Evolutionary conservation across 805 yeast genomes (phyloP).

Genomic region (Nakazawaea wickerhamii): DNA sequence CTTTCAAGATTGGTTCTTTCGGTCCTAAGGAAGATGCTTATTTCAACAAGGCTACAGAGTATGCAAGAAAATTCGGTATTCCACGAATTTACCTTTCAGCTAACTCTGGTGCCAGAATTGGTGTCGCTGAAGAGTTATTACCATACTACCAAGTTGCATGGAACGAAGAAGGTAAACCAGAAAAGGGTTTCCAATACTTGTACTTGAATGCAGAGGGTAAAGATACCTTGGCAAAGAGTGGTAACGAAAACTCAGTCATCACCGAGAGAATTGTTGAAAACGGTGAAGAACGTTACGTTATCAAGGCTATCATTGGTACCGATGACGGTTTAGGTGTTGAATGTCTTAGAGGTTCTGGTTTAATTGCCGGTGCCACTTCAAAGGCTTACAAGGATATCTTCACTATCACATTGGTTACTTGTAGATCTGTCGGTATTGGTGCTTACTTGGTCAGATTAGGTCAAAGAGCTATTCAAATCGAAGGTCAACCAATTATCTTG

Average conservation of each 20-base stretch:
- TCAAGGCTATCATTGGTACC: constrained; percentile 83
- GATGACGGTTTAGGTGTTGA: constrained; percentile 98
- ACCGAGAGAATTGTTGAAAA: constrained; percentile 78
- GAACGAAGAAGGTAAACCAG: constrained; percentile 71
- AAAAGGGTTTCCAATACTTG: constrained; percentile 86
- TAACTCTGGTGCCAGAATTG: constrained; percentile 98
- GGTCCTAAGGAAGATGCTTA: constrained; percentile 94
- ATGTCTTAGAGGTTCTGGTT: constrained; percentile 95
- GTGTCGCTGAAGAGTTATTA: constrained; percentile 93
- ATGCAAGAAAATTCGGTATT: constrained; percentile 84
- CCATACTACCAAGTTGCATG: constrained; percentile 89
- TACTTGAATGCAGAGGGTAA: constrained; percentile 71
- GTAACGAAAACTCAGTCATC: constrained; percentile 55
- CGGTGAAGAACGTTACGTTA: constrained; percentile 78
- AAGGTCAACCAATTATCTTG: constrained; percentile 96
- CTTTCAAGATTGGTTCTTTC: constrained; percentile 96
- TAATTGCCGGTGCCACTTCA: constrained; percentile 98
- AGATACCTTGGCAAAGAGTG: constrained; percentile 49
- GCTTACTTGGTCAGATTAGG: constrained; percentile 97
- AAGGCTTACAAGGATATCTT: constrained; percentile 96
- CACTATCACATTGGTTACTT: constrained; percentile 97
- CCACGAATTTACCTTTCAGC: constrained; percentile 97
- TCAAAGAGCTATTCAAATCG: constrained; percentile 97
- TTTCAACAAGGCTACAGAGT: constrained; percentile 88
- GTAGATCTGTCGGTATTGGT: constrained; percentile 99